These are phyloP conservation scores for Globisporangium middletonii DNA, from an alignment of 352 stramenopile species.

Conservation along the genomic window DNA sequence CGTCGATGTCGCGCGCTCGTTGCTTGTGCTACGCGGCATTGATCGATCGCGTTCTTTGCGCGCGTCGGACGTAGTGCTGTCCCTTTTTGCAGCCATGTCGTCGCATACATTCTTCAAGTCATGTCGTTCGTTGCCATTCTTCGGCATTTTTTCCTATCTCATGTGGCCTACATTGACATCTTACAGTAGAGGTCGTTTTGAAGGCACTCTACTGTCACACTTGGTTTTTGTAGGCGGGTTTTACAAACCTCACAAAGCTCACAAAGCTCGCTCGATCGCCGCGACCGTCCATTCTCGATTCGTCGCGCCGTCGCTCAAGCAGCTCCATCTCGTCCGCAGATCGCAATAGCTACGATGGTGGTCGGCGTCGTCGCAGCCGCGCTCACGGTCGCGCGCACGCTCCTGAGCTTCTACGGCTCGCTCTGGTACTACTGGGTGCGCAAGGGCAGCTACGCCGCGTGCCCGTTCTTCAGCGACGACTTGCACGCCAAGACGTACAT, in stretches of 20 bases:
- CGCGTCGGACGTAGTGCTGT: neutral
- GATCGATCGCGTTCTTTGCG: neutral
- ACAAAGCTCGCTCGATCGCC: neutral
- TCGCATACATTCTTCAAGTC: neutral
- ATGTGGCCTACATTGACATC: neutral
- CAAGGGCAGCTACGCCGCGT: conserved; percentile 63
- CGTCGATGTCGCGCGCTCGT: neutral
- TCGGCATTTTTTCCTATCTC: neutral
- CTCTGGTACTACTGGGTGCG: conserved; percentile 77
- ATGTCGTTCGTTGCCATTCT: neutral
- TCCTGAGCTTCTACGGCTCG: conserved; percentile 75
- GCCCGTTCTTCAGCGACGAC: conserved; percentile 72
- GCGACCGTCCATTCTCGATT: conserved; percentile 5
- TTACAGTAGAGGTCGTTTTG: too few relatives aligned
- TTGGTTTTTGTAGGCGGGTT: too few relatives aligned
- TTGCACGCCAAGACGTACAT: conserved; percentile 90
- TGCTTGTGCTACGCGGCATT: too few relatives aligned
- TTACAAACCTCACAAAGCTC: too few relatives aligned
- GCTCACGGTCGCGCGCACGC: conserved; percentile 25
- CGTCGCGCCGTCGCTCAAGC: conserved; percentile 7
- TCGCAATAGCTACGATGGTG: conserved; percentile 18
- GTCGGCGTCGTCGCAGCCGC: conserved; percentile 22
- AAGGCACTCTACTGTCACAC: too few relatives aligned
- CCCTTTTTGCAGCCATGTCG: neutral
- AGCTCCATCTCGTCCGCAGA: neutral